Evolutionary conservation across 73 alveolate genomes (phyloP).

Genomic region (Paramecium biaurelia): DNA sequence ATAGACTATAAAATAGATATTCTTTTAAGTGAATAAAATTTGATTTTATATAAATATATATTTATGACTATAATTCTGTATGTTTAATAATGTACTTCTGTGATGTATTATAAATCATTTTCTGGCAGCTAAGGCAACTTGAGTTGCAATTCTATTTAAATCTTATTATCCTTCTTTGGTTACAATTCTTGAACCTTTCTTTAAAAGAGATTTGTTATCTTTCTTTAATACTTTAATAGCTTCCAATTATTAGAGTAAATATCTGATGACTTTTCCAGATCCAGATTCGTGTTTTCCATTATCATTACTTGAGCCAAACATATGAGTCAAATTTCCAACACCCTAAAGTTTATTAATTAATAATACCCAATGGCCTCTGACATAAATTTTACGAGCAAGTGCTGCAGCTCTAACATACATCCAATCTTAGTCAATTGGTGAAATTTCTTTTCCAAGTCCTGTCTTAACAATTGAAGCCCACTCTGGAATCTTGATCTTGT

Average conservation of each 20-base stretch:
- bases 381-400: constrained; percentile 89
- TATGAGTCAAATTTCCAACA: constrained; percentile 62
- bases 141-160: constrained; percentile 72
- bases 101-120: not conserved
- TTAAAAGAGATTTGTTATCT: constrained; percentile 65
- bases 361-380: constrained; percentile 86
- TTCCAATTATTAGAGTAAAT: constrained; percentile 87
- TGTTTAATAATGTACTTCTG: not conserved
- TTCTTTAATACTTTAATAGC: constrained; percentile 82
- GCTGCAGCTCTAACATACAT: constrained; percentile 98
- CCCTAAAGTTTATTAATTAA: constrained; percentile 20
- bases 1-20: not conserved
- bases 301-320: constrained; percentile 86
- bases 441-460: constrained; percentile 85
- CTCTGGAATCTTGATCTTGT: constrained; percentile 91
- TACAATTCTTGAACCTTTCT: constrained; percentile 65
- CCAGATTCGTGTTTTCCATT: constrained; percentile 82
- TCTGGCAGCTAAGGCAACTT: constrained; percentile 64
- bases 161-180: constrained; percentile 73
- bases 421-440: constrained; percentile 95
- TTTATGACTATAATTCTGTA: not conserved
- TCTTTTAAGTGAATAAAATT: not conserved
- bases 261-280: constrained; percentile 93
- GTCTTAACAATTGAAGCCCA: constrained; percentile 92
- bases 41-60: not conserved